Conservation (phyloP, 73 alveolate species). For the Uronychia setigera region DNA sequence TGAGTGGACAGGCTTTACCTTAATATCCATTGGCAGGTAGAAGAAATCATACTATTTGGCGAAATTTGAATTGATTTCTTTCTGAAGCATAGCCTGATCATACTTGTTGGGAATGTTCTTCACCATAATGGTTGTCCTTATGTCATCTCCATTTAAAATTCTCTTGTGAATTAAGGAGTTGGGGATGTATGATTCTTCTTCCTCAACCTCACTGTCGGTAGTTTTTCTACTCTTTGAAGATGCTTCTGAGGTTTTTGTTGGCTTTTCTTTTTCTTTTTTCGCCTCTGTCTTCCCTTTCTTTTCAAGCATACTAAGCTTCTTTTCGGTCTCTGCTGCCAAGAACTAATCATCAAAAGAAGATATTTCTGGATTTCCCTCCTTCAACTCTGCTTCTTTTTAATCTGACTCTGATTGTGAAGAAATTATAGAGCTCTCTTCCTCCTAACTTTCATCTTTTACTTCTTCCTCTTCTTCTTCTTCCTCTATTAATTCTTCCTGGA, state of each 20-base stretch:
- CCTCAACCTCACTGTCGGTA: not conserved
- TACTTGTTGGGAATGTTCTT: conserved; percentile 72
- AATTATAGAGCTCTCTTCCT: not conserved
- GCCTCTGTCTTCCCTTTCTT: not conserved
- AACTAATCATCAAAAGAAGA: not conserved
- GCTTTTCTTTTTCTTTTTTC: not conserved
- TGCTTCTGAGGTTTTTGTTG: not conserved
- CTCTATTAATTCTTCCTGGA: not conserved
- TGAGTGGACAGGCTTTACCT: conserved; percentile 34
- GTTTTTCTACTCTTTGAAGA: not conserved
- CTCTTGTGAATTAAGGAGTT: not conserved
- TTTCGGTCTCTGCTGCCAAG: not conserved
- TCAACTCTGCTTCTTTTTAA: not conserved
- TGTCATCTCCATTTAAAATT: conserved; percentile 18
- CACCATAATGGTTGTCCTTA: conserved; percentile 65
- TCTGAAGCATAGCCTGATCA: conserved; percentile 47
- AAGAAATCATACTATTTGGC: conserved; percentile 86
- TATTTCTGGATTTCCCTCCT: not conserved
- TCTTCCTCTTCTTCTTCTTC: not conserved
- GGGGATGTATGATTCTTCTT: not conserved
- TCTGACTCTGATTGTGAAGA: not conserved
- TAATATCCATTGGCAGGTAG: conserved; percentile 91
- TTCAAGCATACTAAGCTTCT: not conserved
- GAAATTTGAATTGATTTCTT: conserved; percentile 68
- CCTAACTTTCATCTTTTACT: not conserved